These are phyloP conservation scores for Uronychia setigera DNA, from an alignment of 73 alveolate genomes.

Conservation along the genomic window DNA sequence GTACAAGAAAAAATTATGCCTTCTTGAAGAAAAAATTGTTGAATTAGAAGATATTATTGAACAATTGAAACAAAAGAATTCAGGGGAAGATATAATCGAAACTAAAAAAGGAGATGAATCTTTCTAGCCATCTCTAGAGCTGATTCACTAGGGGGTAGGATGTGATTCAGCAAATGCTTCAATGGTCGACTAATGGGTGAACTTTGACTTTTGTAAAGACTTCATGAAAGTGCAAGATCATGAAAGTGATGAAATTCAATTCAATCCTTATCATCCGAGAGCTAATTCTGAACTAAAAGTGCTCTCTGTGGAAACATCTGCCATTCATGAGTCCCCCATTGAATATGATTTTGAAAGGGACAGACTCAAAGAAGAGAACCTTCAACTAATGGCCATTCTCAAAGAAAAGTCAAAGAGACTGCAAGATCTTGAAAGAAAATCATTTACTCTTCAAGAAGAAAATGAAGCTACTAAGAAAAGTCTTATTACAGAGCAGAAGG, in stretches of 20 bases:
- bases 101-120: background rate
- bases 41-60: conserved; percentile 30
- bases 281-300: background rate
- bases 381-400: no score
- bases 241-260: background rate
- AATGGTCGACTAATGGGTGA: background rate
- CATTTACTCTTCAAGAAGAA: background rate
- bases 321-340: no score
- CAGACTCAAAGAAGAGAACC: no score
- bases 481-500: background rate
- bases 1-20: conserved; percentile 26
- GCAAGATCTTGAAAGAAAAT: background rate
- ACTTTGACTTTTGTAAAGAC: no score
- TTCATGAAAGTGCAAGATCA: no score
- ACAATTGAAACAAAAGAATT: no score
- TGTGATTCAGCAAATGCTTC: background rate
- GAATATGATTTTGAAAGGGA: no score
- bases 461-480: background rate
- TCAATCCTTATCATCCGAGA: no score
- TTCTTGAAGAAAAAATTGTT: conserved; percentile 29
- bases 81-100: no score
- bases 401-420: no score
- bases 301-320: background rate
- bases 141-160: no score
- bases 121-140: background rate